These are phyloP conservation scores for Diaporthe sp. DNA, from an alignment of 2,329 filamentous ascomycete species.

Conservation along the genomic window DNA sequence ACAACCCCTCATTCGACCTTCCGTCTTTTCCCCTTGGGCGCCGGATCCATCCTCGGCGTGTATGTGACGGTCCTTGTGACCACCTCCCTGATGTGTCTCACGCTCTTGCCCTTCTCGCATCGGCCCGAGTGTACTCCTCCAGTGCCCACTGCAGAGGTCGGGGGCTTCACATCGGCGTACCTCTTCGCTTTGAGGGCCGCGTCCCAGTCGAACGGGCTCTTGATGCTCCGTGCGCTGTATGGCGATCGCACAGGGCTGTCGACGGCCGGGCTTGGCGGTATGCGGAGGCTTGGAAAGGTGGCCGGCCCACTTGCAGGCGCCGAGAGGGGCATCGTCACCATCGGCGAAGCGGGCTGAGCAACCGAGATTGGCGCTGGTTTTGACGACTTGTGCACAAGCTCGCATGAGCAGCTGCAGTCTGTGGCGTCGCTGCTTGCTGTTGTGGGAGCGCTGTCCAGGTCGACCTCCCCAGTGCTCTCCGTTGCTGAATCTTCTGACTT, in stretches of 20 bases:
- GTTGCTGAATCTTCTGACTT: conserved; percentile 55
- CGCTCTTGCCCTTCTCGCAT: conserved; percentile 70
- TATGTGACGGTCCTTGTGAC: conserved; percentile 96
- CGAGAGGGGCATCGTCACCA: conserved; percentile 66
- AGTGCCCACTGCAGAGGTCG: conserved; percentile 42
- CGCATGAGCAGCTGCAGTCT: conserved; percentile 70
- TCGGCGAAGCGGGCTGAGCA: conserved; percentile 36
- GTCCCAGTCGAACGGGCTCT: conserved; percentile 86
- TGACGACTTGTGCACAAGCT: conserved; percentile 65
- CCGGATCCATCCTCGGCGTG: conserved; percentile 87
- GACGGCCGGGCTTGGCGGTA: conserved; percentile 79
- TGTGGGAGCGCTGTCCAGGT: conserved; percentile 63
- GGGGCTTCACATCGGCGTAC: conserved; percentile 68
- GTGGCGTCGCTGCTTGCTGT: conserved; percentile 70
- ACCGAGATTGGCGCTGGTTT: conserved; percentile 48
- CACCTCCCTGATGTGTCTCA: conserved; percentile 85
- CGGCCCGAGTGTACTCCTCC: conserved; percentile 48
- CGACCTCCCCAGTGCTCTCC: conserved; percentile 43
- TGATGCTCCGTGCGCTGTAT: conserved; percentile 75
- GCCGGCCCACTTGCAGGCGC: conserved; percentile 72
- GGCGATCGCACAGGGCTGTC: conserved; percentile 84
- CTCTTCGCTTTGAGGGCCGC: conserved; percentile 75
- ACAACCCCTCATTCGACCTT: conserved; percentile 66
- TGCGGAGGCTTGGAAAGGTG: conserved; percentile 77
- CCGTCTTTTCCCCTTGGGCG: conserved; percentile 92